Evolutionary conservation across 1,284 basidiomycete genomes (phyloP).

Genomic region (Xerocomus amazonicus): DNA sequence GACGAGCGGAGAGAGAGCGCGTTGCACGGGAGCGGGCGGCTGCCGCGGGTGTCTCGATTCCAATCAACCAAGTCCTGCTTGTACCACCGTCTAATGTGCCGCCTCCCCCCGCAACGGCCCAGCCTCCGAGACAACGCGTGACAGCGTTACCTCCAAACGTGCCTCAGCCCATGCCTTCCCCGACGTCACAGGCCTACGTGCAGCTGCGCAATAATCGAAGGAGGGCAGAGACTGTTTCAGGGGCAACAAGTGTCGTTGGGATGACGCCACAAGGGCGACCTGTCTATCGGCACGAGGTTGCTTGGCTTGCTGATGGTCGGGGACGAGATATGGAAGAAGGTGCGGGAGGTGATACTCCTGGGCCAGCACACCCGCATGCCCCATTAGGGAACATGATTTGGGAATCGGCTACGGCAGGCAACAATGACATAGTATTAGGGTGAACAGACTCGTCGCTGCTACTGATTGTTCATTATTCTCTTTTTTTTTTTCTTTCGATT

Average conservation of each 20-base stretch:
- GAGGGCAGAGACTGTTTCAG: slow-evolving; percentile 39
- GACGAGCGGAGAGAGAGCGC: slow-evolving; percentile 33
- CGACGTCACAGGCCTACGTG: slow-evolving; percentile 15
- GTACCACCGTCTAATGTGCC: slow-evolving; percentile 11
- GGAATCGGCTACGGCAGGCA: slow-evolving; percentile 29
- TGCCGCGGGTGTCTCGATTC: slow-evolving; percentile 16
- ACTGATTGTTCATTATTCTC: slow-evolving; percentile 5
- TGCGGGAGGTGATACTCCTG: slow-evolving; percentile 12
- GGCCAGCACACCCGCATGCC: slow-evolving; percentile 17
- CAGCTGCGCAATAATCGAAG: slow-evolving; percentile 33
- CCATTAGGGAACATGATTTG: slow-evolving; percentile 27
- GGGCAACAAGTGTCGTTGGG: slow-evolving; percentile 31
- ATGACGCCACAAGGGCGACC: slow-evolving; percentile 30
- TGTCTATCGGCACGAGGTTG: slow-evolving; percentile 30
- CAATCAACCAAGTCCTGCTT: slow-evolving; percentile 16
- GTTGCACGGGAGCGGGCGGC: slow-evolving; percentile 30
- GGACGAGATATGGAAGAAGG: slow-evolving; percentile 22
- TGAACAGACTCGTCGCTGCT: slow-evolving; percentile 13
- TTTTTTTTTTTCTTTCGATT: neutral
- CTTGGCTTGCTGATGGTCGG: slow-evolving; percentile 25
- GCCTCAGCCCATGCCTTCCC: slow-evolving; percentile 24
- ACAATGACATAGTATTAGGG: slow-evolving; percentile 33
- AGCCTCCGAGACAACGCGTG: slow-evolving; percentile 28
- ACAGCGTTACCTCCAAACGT: slow-evolving; percentile 29
- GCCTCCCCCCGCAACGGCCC: slow-evolving; percentile 12